Base-by-base conservation (phyloP, 805 yeast species). In the Candida glaebosa region DNA sequence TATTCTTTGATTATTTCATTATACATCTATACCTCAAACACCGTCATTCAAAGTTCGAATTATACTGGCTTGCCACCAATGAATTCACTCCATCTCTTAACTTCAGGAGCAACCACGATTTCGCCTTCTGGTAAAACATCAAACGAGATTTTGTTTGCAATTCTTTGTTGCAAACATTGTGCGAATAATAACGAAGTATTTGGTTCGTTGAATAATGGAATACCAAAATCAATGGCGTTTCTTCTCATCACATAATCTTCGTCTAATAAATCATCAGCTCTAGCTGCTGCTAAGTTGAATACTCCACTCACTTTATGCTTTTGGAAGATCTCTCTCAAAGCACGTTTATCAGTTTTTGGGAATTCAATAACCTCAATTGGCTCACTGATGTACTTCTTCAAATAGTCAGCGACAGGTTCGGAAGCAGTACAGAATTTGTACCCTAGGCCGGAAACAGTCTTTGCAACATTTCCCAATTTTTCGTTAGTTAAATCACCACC, bases 231-330 rank as follows among this genome's bases (percentile, higher is more conserved):
- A 69, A 93, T 95, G 37, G 99, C 98, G 64, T 93, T 93, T 74
- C 99, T 84, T 75, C 99, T 84, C 99, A 93, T 93, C 44, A 91
- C 83, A 65, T 93, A 93, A 68, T 93, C 97, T 65, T 85, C 84
- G 59, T 93, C 97, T 49, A 79, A 65, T 49, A 87, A 75, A 49
- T 77, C 70, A 56, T 87, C 95, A 34, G 98, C 99, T 62, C 96
- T 81, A 33, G 87, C 84, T 53, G 75, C 75, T 41, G 99, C 97
- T 57, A 93, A 77, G 71, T 93, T 93, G 78, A 91, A 82, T 14
- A 93, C 99, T 48, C 89, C 83, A 49, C 82, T 76, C 61, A 93
- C 81, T 56, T 90, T 81, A 66, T 87, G 79, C 47, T 82, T 76
- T 61, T 86, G 91, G 83, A 91, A 93, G 47, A 89, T 83, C 65